These are phyloP conservation scores for Flaveria trinervia DNA, from an alignment of 129 eudicot species.

Conservation along the genomic window DNA sequence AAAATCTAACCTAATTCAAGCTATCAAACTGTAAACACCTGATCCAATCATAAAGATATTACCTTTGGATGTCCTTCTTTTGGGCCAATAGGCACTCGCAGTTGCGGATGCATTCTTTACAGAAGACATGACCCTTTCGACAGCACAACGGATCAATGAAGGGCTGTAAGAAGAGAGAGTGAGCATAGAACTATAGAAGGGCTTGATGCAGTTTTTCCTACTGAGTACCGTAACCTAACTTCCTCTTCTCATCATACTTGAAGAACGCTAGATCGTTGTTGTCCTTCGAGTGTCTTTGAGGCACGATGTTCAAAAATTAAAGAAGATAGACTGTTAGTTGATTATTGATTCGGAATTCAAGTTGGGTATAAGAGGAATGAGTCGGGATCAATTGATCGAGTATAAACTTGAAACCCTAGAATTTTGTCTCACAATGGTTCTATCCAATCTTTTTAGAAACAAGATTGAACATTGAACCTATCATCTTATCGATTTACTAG, in stretches of 20 bases:
- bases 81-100: conserved; percentile 78
- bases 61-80: conserved; percentile 96
- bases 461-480: too few species aligned
- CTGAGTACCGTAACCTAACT: too few species aligned
- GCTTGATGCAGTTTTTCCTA: conserved; percentile 75
- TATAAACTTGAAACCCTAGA: conserved; percentile 1
- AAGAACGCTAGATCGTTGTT: conserved; percentile 69
- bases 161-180: conserved; percentile 75
- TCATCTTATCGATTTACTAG: too few species aligned
- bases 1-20: not conserved
- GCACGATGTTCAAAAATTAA: conserved; percentile 41
- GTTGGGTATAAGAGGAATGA: not conserved
- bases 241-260: conserved; percentile 78
- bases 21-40: not conserved
- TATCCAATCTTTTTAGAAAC: too few species aligned
- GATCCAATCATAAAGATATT: too few species aligned
- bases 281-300: conserved; percentile 97
- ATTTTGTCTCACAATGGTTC: too few species aligned
- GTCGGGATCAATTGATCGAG: not conserved
- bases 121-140: conserved; percentile 86
- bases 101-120: conserved; percentile 85
- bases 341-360: conserved; percentile 6
- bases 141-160: conserved; percentile 84
- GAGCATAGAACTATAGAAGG: conserved; percentile 57
- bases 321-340: not conserved